Evolutionary conservation across 257 asterid species (phyloP).

Genomic region (Solanum bulbocastanum): DNA sequence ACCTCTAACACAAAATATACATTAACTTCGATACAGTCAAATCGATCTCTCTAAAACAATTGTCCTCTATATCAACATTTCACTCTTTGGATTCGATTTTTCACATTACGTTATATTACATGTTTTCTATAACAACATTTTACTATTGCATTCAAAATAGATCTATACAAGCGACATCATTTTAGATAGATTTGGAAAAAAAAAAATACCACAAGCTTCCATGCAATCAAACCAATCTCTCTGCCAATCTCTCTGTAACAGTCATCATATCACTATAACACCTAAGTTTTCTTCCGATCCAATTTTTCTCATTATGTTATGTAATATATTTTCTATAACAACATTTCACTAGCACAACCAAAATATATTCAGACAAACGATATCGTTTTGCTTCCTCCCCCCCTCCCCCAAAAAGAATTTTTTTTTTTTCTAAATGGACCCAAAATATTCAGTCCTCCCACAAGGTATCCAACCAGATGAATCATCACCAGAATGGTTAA

Average conservation of each 20-base stretch:
- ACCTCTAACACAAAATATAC: not conserved
- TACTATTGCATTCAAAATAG: not conserved
- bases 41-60: not conserved
- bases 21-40: not conserved
- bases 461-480: conserved; percentile 7
- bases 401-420: too few species aligned
- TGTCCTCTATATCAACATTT: not conserved
- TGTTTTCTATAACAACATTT: not conserved
- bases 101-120: not conserved
- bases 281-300: not conserved
- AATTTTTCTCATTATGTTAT: not conserved
- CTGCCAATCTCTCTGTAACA: not conserved
- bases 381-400: not conserved
- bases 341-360: not conserved
- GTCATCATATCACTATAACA: not conserved
- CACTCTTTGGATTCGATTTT: not conserved
- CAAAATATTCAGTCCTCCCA: conserved; percentile 13
- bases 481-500: conserved; percentile 38
- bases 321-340: not conserved
- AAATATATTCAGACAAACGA: not conserved
- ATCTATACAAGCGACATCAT: not conserved
- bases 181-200: not conserved
- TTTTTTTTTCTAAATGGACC: not conserved
- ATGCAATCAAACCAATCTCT: not conserved
- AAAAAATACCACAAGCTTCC: not conserved